Evolutionary conservation across 2,329 filamentous ascomycete genomes (phyloP).

Genomic region (Aspergillus japonicus): DNA sequence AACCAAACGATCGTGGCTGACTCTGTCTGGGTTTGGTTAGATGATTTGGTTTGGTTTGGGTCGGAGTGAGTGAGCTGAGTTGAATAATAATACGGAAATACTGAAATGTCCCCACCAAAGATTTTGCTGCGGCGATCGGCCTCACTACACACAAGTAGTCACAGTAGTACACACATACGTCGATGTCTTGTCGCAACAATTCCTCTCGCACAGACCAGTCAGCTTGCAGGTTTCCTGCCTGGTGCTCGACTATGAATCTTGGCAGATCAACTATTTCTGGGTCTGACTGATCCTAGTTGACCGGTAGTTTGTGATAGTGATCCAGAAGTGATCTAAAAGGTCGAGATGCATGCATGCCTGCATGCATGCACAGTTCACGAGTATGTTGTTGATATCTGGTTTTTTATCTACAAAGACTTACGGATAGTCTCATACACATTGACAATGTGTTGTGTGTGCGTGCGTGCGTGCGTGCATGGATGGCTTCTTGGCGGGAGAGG

Average conservation of each 20-base stretch:
- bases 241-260: not conserved
- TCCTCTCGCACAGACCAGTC: slow-evolving; percentile 19
- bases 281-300: not conserved
- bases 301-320: not conserved
- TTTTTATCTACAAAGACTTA: not conserved
- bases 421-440: not conserved
- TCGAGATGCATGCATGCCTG: not conserved
- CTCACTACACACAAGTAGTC: slow-evolving; percentile 14
- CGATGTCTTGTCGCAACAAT: slow-evolving; percentile 3
- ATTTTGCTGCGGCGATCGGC: slow-evolving; percentile 26
- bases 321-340: not conserved
- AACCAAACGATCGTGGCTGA: slow-evolving; percentile 12
- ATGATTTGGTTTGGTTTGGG: not conserved
- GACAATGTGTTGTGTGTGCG: not conserved
- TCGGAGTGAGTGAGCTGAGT: not conserved
- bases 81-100: not conserved
- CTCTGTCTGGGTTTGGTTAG: slow-evolving; percentile 1
- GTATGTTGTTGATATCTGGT: too few species aligned
- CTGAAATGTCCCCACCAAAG: slow-evolving; percentile 24
- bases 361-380: too few species aligned
- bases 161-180: not conserved
- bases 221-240: not conserved
- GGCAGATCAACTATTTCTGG: not conserved
- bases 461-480: not conserved
- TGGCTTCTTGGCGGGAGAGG: not conserved